These are phyloP conservation scores for Fusarium algeriense DNA, from an alignment of 2,329 filamentous ascomycete species.

Conservation along the genomic window DNA sequence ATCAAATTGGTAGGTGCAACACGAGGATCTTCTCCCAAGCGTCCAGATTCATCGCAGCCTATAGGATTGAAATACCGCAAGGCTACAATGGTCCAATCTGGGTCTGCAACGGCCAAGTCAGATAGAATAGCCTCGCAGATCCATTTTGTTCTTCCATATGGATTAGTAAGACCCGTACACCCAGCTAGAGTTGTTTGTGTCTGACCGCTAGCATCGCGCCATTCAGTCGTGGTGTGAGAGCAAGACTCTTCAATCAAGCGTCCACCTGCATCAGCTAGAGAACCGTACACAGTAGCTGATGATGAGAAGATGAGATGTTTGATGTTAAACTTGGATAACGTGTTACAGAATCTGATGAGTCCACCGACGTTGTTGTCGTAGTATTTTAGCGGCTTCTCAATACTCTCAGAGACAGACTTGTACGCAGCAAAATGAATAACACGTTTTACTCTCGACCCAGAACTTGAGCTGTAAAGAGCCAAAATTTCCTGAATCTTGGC, in stretches of 20 bases:
- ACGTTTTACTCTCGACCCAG: conserved; percentile 40
- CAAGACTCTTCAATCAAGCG: background rate
- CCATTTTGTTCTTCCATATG: conserved; percentile 76
- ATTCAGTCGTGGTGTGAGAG: conserved; percentile 63
- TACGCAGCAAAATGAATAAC: conserved; percentile 79
- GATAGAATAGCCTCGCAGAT: conserved; percentile 75
- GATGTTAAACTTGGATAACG: conserved; percentile 56
- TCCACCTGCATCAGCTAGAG: conserved; percentile 60
- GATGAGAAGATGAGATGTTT: conserved; percentile 77
- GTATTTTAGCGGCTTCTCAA: conserved; percentile 70
- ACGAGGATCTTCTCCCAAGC: conserved; percentile 71
- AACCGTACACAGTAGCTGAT: conserved; percentile 75
- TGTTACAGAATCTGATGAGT: conserved; percentile 66
- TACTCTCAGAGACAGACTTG: conserved; percentile 75
- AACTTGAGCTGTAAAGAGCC: background rate
- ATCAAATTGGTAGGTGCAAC: conserved; percentile 14
- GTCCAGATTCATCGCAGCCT: conserved; percentile 72
- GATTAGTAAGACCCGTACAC: conserved; percentile 1
- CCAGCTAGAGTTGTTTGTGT: background rate
- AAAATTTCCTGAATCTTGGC: background rate
- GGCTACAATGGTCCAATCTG: conserved; percentile 72
- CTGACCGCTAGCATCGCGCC: background rate
- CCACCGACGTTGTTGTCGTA: conserved; percentile 77
- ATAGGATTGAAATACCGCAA: conserved; percentile 77
- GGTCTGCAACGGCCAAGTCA: conserved; percentile 70